Conservation (phyloP, 1,284 basidiomycete genomes). For the Melampsora larici-populina region DNA sequence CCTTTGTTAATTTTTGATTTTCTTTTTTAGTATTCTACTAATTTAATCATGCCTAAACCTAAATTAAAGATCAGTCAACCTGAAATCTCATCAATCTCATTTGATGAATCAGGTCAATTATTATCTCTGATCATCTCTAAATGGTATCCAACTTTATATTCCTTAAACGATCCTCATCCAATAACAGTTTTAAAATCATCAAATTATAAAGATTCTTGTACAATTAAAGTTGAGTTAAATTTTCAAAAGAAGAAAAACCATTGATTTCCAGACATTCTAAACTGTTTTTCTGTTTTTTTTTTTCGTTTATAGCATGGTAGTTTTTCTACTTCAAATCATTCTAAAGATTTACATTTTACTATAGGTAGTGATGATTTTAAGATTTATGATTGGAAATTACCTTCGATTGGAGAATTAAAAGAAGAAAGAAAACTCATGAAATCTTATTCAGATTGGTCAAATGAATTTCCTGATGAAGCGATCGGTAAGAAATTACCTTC, state of each 20-base stretch:
- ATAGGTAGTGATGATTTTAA: constrained; percentile 35
- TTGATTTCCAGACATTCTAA: no score
- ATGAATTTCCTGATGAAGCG: neutral
- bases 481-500: neutral
- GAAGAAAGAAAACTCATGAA: neutral
- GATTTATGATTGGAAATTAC: constrained; percentile 35
- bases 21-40: constrained; percentile 18
- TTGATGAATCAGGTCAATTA: constrained; percentile 29
- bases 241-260: no score
- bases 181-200: constrained; percentile 30
- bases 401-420: constrained; percentile 15
- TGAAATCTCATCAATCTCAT: constrained; percentile 26
- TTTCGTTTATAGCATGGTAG: constrained; percentile 22
- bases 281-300: neutral
- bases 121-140: constrained; percentile 15
- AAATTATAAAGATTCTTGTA: constrained; percentile 20
- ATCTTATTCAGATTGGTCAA: constrained; percentile 5
- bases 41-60: constrained; percentile 19
- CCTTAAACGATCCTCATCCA: constrained; percentile 19
- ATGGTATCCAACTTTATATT: constrained; percentile 37
- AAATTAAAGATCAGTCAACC: neutral
- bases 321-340: constrained; percentile 32
- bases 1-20: neutral
- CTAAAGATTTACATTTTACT: constrained; percentile 11
- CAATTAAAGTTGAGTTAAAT: constrained; percentile 19